Percentiles rank a stretch among this genome's conserved stretches.
phyloP scores from a whole-genome alignment of 768 basidiomycete species.

The Stropharia rugosoannulata region DNA sequence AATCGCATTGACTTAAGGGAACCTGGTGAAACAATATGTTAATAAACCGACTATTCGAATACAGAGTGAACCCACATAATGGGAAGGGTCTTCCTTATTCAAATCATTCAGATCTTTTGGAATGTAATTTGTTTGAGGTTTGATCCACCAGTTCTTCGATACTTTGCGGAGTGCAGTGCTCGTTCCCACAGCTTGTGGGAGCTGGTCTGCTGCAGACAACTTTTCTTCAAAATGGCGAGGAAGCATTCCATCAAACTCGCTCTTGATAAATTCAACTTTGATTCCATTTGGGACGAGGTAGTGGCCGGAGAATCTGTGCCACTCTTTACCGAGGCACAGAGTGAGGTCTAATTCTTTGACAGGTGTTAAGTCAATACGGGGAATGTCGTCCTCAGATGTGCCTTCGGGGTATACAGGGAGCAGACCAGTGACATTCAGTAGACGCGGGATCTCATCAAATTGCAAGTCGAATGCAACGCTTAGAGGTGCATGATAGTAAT shows the following conservation, averaged over 20 bases:
- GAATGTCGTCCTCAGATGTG: slow-evolving; percentile 39
- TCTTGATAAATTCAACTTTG: slow-evolving; percentile 86
- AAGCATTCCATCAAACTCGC: slow-evolving; percentile 86
- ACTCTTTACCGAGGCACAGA: slow-evolving; percentile 91
- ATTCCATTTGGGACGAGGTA: slow-evolving; percentile 86
- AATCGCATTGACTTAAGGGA: slow-evolving; percentile 73
- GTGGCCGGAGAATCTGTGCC: slow-evolving; percentile 92
- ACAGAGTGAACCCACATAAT: slow-evolving; percentile 57
- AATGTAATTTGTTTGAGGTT: slow-evolving; percentile 60
- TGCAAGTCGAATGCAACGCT: slow-evolving; percentile 71
- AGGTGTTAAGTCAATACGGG: slow-evolving; percentile 63
- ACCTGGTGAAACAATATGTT: slow-evolving; percentile 43
- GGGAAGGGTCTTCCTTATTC: slow-evolving; percentile 75
- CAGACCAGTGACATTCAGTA: slow-evolving; percentile 73
- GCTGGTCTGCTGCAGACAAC: slow-evolving; percentile 3
- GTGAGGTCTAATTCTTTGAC: slow-evolving; percentile 70
- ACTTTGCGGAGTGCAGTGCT: slow-evolving; percentile 21
- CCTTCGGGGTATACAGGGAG: slow-evolving; percentile 44
- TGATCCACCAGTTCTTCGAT: slow-evolving; percentile 43
- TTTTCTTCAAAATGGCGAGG: slow-evolving; percentile 71
- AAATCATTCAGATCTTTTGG: slow-evolving; percentile 81
- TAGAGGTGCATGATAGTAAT: slow-evolving; percentile 92
- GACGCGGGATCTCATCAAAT: slow-evolving; percentile 72
- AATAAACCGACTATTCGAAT: slow-evolving; percentile 5
- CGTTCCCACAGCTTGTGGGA: slow-evolving; percentile 23